Evolutionary conservation across 148 eudicot genomes (phyloP).

Genomic region (Vaccinium myrtillus): DNA sequence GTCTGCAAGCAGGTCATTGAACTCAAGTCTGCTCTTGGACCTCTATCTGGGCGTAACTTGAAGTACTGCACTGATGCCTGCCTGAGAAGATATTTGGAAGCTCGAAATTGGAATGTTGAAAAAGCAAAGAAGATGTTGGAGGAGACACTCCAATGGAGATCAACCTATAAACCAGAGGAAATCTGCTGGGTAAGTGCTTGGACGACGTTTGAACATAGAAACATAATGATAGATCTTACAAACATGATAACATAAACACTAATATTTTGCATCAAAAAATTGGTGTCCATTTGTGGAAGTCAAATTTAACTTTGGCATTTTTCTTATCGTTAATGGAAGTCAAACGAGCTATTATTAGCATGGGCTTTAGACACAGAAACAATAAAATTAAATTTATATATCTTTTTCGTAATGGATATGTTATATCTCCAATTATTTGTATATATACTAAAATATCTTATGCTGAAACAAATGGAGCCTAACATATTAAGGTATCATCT

Average conservation of each 20-base stretch:
- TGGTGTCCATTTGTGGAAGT: background rate
- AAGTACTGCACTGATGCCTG: constrained; percentile 74
- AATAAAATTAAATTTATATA: too few relatives aligned
- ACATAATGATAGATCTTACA: too few relatives aligned
- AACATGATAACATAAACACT: background rate
- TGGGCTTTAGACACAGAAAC: too few relatives aligned
- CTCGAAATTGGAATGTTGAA: constrained; percentile 84
- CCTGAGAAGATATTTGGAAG: constrained; percentile 79
- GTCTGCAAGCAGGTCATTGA: constrained; percentile 46
- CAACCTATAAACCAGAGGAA: constrained; percentile 82
- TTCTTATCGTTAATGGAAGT: too few relatives aligned
- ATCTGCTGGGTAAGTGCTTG: constrained; percentile 76
- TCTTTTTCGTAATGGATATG: too few relatives aligned
- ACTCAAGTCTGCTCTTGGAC: constrained; percentile 64
- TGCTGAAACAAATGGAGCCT: too few relatives aligned
- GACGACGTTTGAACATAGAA: background rate
- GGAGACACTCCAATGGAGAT: constrained; percentile 86
- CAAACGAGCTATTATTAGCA: too few relatives aligned
- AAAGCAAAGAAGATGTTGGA: constrained; percentile 84
- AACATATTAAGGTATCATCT: background rate
- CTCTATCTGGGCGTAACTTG: constrained; percentile 53
- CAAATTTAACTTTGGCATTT: too few relatives aligned
- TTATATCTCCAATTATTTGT: too few relatives aligned
- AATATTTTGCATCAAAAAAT: background rate
- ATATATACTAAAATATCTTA: too few relatives aligned